Evolutionary conservation across 768 basidiomycete genomes (phyloP).

Genomic region (Krasilnikovozyma curviuscula): DNA sequence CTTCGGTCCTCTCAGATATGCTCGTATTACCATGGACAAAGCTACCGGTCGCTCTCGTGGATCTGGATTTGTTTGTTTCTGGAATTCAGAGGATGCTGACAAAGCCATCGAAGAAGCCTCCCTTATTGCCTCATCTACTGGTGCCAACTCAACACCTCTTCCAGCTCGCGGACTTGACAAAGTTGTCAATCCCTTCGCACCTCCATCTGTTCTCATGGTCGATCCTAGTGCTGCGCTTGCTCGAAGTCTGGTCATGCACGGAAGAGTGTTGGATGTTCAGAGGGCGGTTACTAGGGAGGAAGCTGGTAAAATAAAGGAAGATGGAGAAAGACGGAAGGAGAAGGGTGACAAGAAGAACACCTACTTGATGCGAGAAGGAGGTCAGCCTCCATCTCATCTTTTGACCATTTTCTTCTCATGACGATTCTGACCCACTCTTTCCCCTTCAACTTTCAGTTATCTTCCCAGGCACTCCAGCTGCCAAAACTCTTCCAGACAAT

Average conservation of each 20-base stretch:
- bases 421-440: background rate
- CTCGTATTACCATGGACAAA: constrained; percentile 67
- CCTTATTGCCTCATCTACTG: constrained; percentile 43
- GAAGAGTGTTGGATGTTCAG: constrained; percentile 75
- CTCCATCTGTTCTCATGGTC: constrained; percentile 75
- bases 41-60: constrained; percentile 73
- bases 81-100: constrained; percentile 79
- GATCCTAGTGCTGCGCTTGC: constrained; percentile 78
- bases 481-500: constrained; percentile 43
- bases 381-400: constrained; percentile 31
- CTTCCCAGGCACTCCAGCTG: constrained; percentile 65
- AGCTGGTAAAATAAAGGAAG: constrained; percentile 72
- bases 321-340: constrained; percentile 60
- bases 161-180: constrained; percentile 6
- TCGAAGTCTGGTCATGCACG: constrained; percentile 67
- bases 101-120: constrained; percentile 65
- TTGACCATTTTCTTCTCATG: background rate
- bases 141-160: constrained; percentile 19
- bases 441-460: constrained; percentile 41
- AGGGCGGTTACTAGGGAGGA: constrained; percentile 78
- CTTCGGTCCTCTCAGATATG: constrained; percentile 84
- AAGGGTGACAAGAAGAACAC: constrained; percentile 90
- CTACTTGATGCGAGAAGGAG: constrained; percentile 89
- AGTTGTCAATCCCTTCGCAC: constrained; percentile 46
- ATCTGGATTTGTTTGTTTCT: constrained; percentile 92